phyloP scores from a whole-genome alignment of 768 basidiomycete species.

The Tricholoma flavovirens region DNA sequence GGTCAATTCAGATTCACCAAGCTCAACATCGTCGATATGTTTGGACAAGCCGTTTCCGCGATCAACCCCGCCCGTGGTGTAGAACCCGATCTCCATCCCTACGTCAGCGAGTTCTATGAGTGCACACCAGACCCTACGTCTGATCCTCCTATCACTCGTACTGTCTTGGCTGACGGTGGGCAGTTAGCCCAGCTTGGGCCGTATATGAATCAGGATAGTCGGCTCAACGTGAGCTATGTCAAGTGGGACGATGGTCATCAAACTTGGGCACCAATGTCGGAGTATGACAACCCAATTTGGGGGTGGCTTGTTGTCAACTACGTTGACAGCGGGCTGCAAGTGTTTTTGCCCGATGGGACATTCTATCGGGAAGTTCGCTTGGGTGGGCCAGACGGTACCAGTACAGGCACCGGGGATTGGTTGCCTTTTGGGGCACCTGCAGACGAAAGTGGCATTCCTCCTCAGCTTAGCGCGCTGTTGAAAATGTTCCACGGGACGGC shows the following conservation, averaged over 20 bases:
- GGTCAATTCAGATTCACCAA: slow-evolving; percentile 1
- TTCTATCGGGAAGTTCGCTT: neutral
- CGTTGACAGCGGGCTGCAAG: neutral
- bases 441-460: neutral
- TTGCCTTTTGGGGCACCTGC: neutral
- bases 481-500: neutral
- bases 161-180: too few species aligned
- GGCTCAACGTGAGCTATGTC: neutral
- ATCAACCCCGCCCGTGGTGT: neutral
- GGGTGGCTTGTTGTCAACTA: neutral
- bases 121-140: neutral
- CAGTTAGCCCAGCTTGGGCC: neutral
- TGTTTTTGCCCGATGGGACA: neutral
- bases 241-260: neutral
- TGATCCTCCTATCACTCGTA: neutral
- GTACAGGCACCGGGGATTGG: neutral
- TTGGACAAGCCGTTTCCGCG: neutral
- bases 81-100: neutral
- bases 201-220: neutral
- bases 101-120: neutral
- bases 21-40: neutral
- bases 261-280: neutral
- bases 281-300: neutral
- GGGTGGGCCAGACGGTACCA: neutral
- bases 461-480: neutral